Conservation (phyloP, 2,329 filamentous ascomycete species). For the Scedosporium minutisporum region DNA sequence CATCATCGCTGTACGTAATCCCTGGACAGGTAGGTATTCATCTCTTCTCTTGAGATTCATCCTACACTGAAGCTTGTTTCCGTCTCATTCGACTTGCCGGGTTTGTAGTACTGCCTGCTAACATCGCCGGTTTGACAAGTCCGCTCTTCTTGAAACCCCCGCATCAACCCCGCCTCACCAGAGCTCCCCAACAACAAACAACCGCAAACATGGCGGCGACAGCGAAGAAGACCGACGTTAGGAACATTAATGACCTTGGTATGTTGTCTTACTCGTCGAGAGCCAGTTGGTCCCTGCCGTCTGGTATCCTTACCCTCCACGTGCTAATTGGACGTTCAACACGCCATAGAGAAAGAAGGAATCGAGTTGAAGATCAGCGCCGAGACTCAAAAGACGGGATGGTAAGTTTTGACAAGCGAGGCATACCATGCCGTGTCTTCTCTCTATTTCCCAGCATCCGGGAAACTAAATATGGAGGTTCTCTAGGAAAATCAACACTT, state of each 20-base stretch:
- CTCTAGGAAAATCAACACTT: constrained; percentile 85
- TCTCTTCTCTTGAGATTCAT: neutral
- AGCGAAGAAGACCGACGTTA: constrained; percentile 32
- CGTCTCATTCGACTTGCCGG: no score
- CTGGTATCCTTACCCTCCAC: neutral
- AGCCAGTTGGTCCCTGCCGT: neutral
- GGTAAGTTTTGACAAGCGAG: constrained; percentile 47
- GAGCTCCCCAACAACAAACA: neutral
- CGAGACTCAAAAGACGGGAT: constrained; percentile 81
- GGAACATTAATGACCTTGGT: constrained; percentile 82
- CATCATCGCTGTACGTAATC: no score
- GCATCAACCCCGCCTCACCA: neutral
- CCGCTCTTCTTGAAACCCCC: neutral
- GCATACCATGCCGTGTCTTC: neutral
- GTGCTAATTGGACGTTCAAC: constrained; percentile 4
- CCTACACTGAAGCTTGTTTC: no score
- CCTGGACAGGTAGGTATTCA: neutral
- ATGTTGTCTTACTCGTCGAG: constrained; percentile 25
- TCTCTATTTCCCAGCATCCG: constrained; percentile 3
- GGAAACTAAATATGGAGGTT: neutral
- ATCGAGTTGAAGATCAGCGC: constrained; percentile 63
- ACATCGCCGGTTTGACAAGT: neutral
- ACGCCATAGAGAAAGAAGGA: constrained; percentile 56
- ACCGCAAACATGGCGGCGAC: constrained; percentile 3
- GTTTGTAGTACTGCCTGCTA: no score